phyloP scores from a whole-genome alignment of 257 asterid species.

The Lantana camara region DNA sequence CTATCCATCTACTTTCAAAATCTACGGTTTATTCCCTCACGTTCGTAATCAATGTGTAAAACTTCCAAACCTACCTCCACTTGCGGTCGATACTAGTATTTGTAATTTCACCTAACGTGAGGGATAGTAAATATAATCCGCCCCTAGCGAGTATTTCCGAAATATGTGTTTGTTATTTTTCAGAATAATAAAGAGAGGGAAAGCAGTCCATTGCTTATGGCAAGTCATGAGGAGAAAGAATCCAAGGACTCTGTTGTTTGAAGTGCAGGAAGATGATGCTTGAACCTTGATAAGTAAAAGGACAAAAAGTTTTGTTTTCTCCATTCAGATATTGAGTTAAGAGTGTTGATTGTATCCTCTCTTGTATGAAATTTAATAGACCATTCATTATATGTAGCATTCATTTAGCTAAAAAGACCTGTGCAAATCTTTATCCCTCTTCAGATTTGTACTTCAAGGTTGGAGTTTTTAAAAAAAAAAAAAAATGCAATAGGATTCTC shows the following conservation, averaged over 20 bases:
- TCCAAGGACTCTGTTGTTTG: constrained; percentile 51
- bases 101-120: too few relatives aligned
- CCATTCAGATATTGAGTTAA: constrained; percentile 3
- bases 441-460: too few relatives aligned
- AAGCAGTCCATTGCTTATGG: constrained; percentile 53
- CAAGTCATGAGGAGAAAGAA: constrained; percentile 57
- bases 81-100: too few relatives aligned
- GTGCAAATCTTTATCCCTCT: too few relatives aligned
- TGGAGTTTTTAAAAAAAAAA: too few relatives aligned
- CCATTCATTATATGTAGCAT: background rate
- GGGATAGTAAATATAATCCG: too few relatives aligned
- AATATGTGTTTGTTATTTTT: background rate
- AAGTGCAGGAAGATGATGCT: background rate
- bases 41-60: too few relatives aligned
- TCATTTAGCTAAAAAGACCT: background rate
- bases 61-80: too few relatives aligned
- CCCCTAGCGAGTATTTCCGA: too few relatives aligned
- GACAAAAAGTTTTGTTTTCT: constrained; percentile 21
- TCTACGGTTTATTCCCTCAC: too few relatives aligned
- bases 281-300: constrained; percentile 12
- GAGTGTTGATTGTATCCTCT: constrained; percentile 19
- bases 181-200: constrained; percentile 74
- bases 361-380: constrained; percentile 10
- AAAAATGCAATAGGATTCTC: too few relatives aligned
- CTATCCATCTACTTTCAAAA: too few relatives aligned